Base-by-base conservation (phyloP, 1,139 yeast genomes). In the Casaregolazyma suthepensis region DNA sequence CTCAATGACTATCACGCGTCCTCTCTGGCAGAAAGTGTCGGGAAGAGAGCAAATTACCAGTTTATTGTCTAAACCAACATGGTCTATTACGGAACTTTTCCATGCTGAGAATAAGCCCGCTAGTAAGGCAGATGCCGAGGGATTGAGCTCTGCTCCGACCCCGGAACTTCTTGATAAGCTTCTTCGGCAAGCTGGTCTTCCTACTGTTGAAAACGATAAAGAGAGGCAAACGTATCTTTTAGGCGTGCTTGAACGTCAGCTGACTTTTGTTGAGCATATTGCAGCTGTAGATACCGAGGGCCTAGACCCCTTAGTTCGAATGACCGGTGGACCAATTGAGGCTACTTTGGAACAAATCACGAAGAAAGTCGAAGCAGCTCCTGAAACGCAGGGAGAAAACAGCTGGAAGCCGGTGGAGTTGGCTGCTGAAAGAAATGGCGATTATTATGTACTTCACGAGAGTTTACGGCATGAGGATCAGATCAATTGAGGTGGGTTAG, bases 201-300 rank as follows among this genome's bases (percentile, higher is more conserved):
- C 55, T 19, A 57, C 63, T 5, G 62, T 61, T 13, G 48, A 53
- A 15, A 48, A 56, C 37, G 61, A 57, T 20, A 52, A 60, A 6
- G 52, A 49, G 4, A 53, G 58, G 22, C 61, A 61, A 50, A 50
- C 48, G 5, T 55, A 56, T 49, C 59, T 68, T 47, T 50, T 63
- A 44, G 50, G 55, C 6, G 70, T 70, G 48, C 61, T 71, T 37
- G 58, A 61, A 20, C 66, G 63, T 46, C 74, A 71, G 61, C 62
- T 71, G 43, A 65, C 63, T 35, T 71, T 71, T 55, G 71, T 71
- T 1, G 69, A 70, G 57, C 67, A 64, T 37, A 63, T 71, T 31
- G 61, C 66, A 13, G 62, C 62, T 13, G 70, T 69, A 2, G 66
- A 70, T 43, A 70, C 74, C 1, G 55, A 55, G 2, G 66, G 64